phyloP scores from a whole-genome alignment of 305 asterid species.

The Fraxinus sp. region DNA sequence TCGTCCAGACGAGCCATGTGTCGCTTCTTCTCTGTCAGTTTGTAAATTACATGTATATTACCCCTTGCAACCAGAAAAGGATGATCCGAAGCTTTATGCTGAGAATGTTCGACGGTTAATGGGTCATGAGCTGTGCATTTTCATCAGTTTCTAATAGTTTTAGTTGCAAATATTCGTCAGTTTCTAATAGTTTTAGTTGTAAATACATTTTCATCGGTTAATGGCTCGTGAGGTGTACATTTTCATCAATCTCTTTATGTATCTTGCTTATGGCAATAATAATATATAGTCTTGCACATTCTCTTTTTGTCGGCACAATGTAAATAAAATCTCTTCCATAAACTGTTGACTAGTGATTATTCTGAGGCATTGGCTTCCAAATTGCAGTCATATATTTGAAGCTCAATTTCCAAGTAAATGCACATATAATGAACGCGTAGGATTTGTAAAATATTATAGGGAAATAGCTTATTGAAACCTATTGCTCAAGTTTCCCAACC shows the following conservation, averaged over 20 bases:
- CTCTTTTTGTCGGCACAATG: background rate
- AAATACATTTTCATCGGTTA: slow-evolving; percentile 50
- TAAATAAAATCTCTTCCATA: background rate
- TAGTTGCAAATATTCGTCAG: background rate
- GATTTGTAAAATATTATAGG: background rate
- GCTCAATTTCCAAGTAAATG: background rate
- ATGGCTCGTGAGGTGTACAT: slow-evolving; percentile 73
- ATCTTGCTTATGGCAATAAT: background rate
- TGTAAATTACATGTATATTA: slow-evolving; percentile 53
- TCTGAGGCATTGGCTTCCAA: background rate
- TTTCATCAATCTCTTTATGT: slow-evolving; percentile 2
- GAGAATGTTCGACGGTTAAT: slow-evolving; percentile 62
- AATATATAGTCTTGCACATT: background rate
- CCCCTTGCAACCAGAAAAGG: slow-evolving; percentile 68
- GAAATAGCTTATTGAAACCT: background rate
- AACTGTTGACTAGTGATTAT: background rate
- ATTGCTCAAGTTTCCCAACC: background rate
- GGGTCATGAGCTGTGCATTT: slow-evolving; percentile 66
- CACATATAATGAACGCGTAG: background rate
- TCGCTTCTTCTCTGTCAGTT: slow-evolving; percentile 72
- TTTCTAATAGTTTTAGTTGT: slow-evolving; percentile 12
- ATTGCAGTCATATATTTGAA: background rate
- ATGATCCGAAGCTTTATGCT: slow-evolving; percentile 69
- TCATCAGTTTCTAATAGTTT: background rate
- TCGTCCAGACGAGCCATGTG: slow-evolving; percentile 65